Conservation (phyloP, 2,329 filamentous ascomycete genomes). For the Colletotrichum viniferum region DNA sequence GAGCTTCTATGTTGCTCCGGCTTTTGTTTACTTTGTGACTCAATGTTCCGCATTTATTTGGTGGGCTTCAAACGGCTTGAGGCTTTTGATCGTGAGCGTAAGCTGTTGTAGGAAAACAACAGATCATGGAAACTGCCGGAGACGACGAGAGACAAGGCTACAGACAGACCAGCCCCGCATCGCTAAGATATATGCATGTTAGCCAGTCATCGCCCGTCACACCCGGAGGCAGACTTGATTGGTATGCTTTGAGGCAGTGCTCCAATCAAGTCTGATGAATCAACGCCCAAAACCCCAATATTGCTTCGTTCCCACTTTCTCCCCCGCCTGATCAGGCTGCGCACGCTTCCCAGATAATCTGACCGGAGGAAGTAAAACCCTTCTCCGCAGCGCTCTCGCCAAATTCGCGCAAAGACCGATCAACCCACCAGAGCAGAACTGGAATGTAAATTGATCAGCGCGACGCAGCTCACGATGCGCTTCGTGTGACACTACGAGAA, state of each 20-base stretch:
- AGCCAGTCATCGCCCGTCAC: fast-evolving
- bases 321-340: neutral
- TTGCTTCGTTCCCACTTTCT: neutral
- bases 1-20: fast-evolving
- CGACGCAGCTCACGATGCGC: neutral
- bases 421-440: neutral
- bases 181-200: neutral
- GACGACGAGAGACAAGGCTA: neutral
- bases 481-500: neutral
- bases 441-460: fast-evolving
- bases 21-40: fast-evolving
- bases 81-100: neutral
- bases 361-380: fast-evolving
- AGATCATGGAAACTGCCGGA: fast-evolving
- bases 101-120: too few relatives aligned
- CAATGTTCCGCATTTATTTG: neutral
- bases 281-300: fast-evolving
- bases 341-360: neutral
- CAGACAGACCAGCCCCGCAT: neutral
- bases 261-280: neutral
- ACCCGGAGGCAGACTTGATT: neutral
- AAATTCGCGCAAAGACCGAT: fast-evolving
- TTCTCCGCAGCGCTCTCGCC: neutral
- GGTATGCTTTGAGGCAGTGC: neutral
- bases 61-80: fast-evolving